phyloP scores from a whole-genome alignment of 208 protist species.

The Strigomonas culicis region DNA sequence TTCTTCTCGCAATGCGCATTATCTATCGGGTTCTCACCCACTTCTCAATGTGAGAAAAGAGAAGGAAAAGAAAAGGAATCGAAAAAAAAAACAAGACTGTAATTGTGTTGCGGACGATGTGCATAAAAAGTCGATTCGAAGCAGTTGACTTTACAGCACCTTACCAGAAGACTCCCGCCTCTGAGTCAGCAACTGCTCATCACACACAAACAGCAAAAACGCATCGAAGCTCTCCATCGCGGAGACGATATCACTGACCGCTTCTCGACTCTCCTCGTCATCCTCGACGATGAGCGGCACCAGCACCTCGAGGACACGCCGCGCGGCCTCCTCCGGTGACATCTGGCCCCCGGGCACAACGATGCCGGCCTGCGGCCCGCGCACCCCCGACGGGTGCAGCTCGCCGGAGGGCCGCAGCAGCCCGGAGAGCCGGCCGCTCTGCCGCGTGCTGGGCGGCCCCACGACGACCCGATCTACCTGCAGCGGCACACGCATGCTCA shows the following conservation, averaged over 20 bases:
- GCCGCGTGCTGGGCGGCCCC: not conserved
- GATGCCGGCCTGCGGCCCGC: not conserved
- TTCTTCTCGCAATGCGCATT: too few relatives aligned
- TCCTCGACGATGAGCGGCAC: slow-evolving; percentile 8
- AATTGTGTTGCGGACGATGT: not conserved
- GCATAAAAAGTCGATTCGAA: slow-evolving; percentile 5
- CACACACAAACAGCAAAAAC: slow-evolving; percentile 25
- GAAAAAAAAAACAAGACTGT: slow-evolving; percentile 13
- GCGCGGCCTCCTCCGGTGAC: not conserved
- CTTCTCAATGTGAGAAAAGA: slow-evolving; percentile 4
- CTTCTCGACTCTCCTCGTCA: slow-evolving; percentile 21
- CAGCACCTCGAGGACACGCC: not conserved
- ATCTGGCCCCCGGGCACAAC: not conserved
- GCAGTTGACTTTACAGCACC: too few relatives aligned
- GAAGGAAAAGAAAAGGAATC: slow-evolving; percentile 13
- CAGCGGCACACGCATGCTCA: not conserved
- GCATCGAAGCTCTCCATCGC: slow-evolving; percentile 33
- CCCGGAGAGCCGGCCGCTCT: slow-evolving; percentile 8
- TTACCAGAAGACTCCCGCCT: not conserved
- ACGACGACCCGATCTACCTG: not conserved
- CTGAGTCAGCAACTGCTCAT: slow-evolving; percentile 11
- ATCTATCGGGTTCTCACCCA: not conserved
- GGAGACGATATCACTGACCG: slow-evolving; percentile 22
- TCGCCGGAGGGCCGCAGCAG: not conserved
- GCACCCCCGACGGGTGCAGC: not conserved